Percentiles rank a stretch among this genome's conserved stretches.
These are phyloP conservation scores for Eucommia ulmoides DNA, from an alignment of 257 asterid species.

Conservation along the genomic window DNA sequence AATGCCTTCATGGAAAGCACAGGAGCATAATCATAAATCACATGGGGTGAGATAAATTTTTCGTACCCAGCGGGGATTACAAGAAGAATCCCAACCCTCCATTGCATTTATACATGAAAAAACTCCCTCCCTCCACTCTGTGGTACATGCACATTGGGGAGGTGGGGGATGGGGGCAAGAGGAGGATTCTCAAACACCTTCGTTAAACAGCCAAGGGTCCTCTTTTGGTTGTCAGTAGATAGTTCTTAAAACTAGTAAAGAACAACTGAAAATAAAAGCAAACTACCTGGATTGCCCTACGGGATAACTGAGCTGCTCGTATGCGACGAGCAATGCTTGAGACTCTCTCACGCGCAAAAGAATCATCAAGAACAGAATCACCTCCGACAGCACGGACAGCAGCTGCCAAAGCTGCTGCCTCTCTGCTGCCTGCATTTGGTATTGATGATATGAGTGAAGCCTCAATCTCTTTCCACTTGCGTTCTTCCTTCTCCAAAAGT, in stretches of 20 bases:
- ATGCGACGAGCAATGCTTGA: constrained; percentile 91
- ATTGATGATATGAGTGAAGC: constrained; percentile 88
- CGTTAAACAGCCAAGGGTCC: too few species aligned
- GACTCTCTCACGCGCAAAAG: constrained; percentile 95
- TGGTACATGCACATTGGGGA: too few species aligned
- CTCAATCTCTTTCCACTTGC: constrained; percentile 98
- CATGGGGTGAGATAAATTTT: too few species aligned
- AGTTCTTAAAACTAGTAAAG: too few species aligned
- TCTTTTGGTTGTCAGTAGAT: too few species aligned
- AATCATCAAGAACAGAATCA: constrained; percentile 92
- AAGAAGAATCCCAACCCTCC: too few species aligned
- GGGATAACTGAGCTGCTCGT: constrained; percentile 87
- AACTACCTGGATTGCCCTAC: constrained; percentile 78
- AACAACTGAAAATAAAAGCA: background rate
- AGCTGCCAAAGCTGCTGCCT: constrained; percentile 97
- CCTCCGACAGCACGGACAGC: constrained; percentile 99
- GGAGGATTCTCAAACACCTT: too few species aligned
- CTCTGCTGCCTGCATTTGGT: constrained; percentile 98
- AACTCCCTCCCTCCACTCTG: too few species aligned
- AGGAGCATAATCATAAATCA: too few species aligned
- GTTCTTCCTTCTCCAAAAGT: constrained; percentile 93
- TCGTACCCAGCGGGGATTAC: too few species aligned
- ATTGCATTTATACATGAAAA: too few species aligned
- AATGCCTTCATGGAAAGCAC: background rate
- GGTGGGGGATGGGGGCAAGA: too few species aligned